Conservation (phyloP, 148 eudicot genomes). For the Fallopia convolvulus region DNA sequence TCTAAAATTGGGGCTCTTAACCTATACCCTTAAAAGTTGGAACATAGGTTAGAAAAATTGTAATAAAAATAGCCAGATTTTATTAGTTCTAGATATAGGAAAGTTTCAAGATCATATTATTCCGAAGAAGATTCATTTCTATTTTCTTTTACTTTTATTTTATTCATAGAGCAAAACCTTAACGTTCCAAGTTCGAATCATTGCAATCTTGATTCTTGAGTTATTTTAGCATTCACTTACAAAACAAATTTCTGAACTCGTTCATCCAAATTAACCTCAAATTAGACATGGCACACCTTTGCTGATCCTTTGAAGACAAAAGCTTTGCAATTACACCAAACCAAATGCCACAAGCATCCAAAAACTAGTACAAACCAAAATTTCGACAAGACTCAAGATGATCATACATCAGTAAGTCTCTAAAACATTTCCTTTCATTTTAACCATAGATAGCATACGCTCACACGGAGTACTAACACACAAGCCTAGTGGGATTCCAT, state of each 20-base stretch:
- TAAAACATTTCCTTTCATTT: neutral
- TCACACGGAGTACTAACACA: neutral
- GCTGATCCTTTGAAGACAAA: neutral
- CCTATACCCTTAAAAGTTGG: too few species aligned
- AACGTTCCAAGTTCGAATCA: neutral
- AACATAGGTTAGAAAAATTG: too few species aligned
- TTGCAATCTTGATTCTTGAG: neutral
- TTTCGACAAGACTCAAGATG: neutral
- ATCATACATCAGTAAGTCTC: neutral
- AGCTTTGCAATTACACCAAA: constrained; percentile 3
- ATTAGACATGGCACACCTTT: neutral
- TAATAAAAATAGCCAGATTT: too few species aligned
- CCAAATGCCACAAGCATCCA: constrained; percentile 1
- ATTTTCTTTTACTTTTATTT: too few species aligned
- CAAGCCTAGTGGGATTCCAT: neutral
- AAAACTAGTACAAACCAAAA: neutral
- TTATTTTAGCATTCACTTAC: too few species aligned
- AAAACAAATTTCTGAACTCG: neutral
- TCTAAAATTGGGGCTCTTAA: too few species aligned
- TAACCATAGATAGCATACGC: neutral
- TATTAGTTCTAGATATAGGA: too few species aligned
- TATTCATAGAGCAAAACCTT: neutral
- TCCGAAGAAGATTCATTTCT: neutral
- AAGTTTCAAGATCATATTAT: too few species aligned
- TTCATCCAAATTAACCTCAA: neutral